Base-by-base conservation (phyloP, 176 grass and related monocot genomes). In the Raddia distichophylla region DNA sequence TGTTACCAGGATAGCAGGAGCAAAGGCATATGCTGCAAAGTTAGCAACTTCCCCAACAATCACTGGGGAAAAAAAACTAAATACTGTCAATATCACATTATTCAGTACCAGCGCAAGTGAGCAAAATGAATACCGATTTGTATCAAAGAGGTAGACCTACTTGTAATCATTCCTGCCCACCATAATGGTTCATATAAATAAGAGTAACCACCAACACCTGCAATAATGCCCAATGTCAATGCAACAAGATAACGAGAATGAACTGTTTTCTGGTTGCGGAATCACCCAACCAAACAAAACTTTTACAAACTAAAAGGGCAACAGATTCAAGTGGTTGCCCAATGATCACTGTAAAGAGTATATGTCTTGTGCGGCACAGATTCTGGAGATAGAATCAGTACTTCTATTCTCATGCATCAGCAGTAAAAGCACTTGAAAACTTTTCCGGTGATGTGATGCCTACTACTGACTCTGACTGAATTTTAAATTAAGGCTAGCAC, bases 101-200 rank as follows among this genome's bases (percentile, higher is more conserved):
- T 33, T 77, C 62, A 62, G 73, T 18, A 77, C 4, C 60, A 74
- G 5, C 14, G 64, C 12, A 46, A 72, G 37, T 77, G 5, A 10
- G 64, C 12, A 46, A 72, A 37, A 80, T 48, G 60, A 85, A 85
- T 37, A 78, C 3, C 47, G 51, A 60, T 7, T 83, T 67, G 40
- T 65, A 83, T 13, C 47, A 65, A 48, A 77, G 19, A 71, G 47
- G 37, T 67, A 68, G 16, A 87, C 92, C 81, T 87, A 97, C 94
- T 97, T 89, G 94, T 81, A 78, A 94, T 91, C 94, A 97, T 97
- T 82, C 94, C 94, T 59, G 80, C 90, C 94, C 94, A 97, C 94
- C 94, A 97, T 71, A 97, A 77, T 71, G 94, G 94, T 85, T 97
- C 94, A 13, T 91, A 94, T 74, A 97, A 87, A 80, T 97, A 97